These are phyloP conservation scores for Arthrobotrys musiformis DNA, from an alignment of 2,329 filamentous ascomycete genomes.

Conservation along the genomic window DNA sequence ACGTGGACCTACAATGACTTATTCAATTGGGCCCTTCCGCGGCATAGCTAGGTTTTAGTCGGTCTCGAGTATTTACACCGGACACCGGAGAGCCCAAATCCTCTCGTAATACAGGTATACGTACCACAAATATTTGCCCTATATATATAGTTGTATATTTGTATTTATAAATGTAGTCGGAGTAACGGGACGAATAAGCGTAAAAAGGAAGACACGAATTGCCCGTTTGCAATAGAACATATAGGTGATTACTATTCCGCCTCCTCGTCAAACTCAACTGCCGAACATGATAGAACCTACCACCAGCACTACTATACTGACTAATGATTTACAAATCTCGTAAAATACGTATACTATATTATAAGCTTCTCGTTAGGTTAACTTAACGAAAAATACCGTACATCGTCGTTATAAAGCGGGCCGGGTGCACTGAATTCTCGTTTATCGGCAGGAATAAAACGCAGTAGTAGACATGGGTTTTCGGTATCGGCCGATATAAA, in stretches of 20 bases:
- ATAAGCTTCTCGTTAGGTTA: neutral
- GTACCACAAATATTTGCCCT: too few relatives aligned
- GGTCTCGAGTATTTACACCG: too few relatives aligned
- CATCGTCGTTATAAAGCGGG: slow-evolving; percentile 5
- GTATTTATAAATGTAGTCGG: slow-evolving; percentile 1
- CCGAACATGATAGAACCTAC: neutral
- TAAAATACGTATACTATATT: neutral
- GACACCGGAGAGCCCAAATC: too few relatives aligned
- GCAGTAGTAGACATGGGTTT: neutral
- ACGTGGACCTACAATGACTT: too few relatives aligned
- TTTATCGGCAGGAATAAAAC: neutral
- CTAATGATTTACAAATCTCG: slow-evolving; percentile 26
- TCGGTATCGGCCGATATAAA: slow-evolving; percentile 31
- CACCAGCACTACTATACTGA: neutral
- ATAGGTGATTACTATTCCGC: too few relatives aligned
- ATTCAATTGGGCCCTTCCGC: too few relatives aligned
- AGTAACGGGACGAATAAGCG: slow-evolving; percentile 47
- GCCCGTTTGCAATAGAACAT: too few relatives aligned
- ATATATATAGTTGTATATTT: neutral
- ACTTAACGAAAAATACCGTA: neutral
- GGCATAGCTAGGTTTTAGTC: too few relatives aligned
- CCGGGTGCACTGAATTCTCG: slow-evolving; percentile 22
- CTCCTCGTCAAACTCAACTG: neutral
- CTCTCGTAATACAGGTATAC: too few relatives aligned
- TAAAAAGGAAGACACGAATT: too few relatives aligned